Evolutionary conservation across 2,329 filamentous ascomycete genomes (phyloP), one percentile per base, ranked within the genome.

Genomic region (Lecanoromycetidae sp.): DNA sequence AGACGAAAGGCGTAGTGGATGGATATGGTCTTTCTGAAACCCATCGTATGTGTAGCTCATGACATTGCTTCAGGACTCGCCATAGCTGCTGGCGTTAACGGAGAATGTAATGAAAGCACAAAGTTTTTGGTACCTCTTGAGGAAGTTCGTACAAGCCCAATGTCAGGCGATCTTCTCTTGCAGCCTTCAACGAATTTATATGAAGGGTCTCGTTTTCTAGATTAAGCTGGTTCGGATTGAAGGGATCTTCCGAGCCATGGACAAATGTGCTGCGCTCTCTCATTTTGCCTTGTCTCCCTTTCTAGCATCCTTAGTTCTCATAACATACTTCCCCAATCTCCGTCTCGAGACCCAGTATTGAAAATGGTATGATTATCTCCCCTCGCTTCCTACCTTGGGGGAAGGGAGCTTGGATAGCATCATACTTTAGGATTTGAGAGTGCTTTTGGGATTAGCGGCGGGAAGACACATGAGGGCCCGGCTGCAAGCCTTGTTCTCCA

Each of bases 41-140:
- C 85, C 87, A 94, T 60, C 83, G 77, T 49, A 95, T 68, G 62
- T 90, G 83, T 34, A 95, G 66, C 61, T 87, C 80, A 57, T 82
- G 76, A 53, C 76, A 77, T 57, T 76, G 70, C 45, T 73, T 70
- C 22, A 94, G 68, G 12, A 82, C 64, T 22, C 71, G 63, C 50
- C 71, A 73, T 13, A 91, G 62, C 76, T 79, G 57, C n/a, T 38
- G 9, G 2, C 3, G 27, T 40, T 35, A 46, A 30, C 20, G 22
- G 41, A 43, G 41, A 22, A 6, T 20, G 8, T 36, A 33, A 25
- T 13, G 35, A n/a, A 47, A 29, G 52, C 9, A 13, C 30, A 35
- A 13, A 33, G 29, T 13, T 38, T 22, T 45, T 44, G 46, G 29
- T 64, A 79, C 75, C 62, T 85, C 79, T 13, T 66, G 58, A 4